Base-by-base conservation (phyloP, 768 basidiomycete species). In the Nidularia sp. region DNA sequence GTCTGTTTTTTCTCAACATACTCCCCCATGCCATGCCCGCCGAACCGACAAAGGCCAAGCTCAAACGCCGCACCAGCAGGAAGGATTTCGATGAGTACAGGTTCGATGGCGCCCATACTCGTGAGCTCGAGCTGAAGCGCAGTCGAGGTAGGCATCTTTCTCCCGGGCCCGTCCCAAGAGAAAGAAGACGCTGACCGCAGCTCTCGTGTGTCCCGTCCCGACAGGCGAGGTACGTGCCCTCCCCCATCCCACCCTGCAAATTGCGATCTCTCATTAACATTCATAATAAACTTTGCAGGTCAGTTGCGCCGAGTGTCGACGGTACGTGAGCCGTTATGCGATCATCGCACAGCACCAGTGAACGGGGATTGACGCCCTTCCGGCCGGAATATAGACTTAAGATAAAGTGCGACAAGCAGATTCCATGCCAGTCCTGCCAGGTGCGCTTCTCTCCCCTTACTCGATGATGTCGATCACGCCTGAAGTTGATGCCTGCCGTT, bases 341-440 rank as follows among this genome's bases (percentile, higher is more conserved):
- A 80, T 81, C 72, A 76, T 71, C 75, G 74, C 71, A 67, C 67
- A 15, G 36, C 36, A 3, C 36, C 36, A 41, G 36, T 41, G 36
- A 15, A 10, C 4, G 36, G 25, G 25, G 25, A 25, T 25, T 25
- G 25, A 25, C 25, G 25, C 25, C 25, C 25, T 25, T 3, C 25
- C 25, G 25, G 25, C 25, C 25, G 25, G 25, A 25, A 25, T 25
- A 10, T 41, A 79, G 87, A 59, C 73, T 90, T 59, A 85, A 89
- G 76, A 88, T 90, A 65, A 88, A 87, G 63, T 90, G 87, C 71
- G 85, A 88, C 78, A 89, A 88, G 72, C 79, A 85, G 57, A 85
- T 88, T 50, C 88, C 88, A 7, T 89, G 87, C 62, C 84, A 87
- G 63, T 86, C 86, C 0, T 88, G 87, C 63, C 81, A 82, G 72